phyloP scores from a whole-genome alignment of 148 eudicot genomes.

The Talinum fruticosum region DNA sequence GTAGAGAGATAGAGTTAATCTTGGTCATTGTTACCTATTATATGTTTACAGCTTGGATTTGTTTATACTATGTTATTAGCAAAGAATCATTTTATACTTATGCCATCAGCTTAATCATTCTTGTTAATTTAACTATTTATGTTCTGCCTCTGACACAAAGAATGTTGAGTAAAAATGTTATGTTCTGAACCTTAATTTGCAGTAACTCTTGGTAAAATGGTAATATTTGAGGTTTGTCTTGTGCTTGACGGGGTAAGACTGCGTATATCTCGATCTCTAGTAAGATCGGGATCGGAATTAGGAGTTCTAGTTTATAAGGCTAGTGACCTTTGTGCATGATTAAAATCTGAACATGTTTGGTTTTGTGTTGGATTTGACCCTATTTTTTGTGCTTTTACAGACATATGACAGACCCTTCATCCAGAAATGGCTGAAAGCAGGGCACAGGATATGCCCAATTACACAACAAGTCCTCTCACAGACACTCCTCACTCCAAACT shows the following conservation, averaged over 20 bases:
- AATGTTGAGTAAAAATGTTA: background rate
- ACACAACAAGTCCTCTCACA: constrained; percentile 93
- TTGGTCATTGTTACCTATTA: background rate
- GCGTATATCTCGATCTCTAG: background rate
- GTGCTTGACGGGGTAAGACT: background rate
- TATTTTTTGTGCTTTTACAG: constrained; percentile 34
- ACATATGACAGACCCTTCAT: constrained; percentile 82
- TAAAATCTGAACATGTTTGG: constrained; percentile 12
- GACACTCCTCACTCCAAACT: constrained; percentile 66
- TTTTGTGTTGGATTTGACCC: constrained; percentile 4
- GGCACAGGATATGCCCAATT: constrained; percentile 72
- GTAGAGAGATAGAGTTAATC: background rate
- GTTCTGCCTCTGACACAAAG: constrained; percentile 1
- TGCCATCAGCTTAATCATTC: background rate
- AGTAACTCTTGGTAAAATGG: background rate
- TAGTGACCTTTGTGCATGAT: background rate
- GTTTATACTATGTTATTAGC: background rate
- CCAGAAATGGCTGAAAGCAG: constrained; percentile 82
- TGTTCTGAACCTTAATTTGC: background rate
- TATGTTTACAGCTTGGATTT: background rate
- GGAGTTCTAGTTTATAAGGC: background rate
- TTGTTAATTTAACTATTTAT: background rate
- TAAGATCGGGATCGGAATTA: background rate
- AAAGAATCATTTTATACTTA: no score
- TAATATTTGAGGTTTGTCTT: background rate